Conservation (phyloP, 164 flowering plant genomes). For the Sedum album region DNA sequence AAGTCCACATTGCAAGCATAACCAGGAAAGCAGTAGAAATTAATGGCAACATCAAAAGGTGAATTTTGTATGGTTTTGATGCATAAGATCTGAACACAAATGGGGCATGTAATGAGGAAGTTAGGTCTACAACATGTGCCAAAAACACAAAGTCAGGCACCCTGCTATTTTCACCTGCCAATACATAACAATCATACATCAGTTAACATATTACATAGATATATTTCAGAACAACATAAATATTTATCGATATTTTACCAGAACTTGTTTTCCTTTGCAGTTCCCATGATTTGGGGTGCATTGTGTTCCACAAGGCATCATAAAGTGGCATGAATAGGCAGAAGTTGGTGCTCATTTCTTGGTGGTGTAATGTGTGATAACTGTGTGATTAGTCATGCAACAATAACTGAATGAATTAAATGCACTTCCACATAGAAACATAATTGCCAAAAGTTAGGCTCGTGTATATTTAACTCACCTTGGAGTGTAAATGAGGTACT, state of each 20-base stretch:
- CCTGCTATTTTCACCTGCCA: constrained; percentile 35
- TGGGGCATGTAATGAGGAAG: constrained; percentile 54
- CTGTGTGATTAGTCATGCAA: constrained; percentile 26
- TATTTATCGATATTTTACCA: constrained; percentile 15
- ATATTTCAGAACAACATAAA: constrained; percentile 1
- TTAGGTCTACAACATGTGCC: too few species aligned
- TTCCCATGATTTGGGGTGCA: constrained; percentile 65
- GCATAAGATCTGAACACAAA: constrained; percentile 46
- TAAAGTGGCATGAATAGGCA: too few species aligned
- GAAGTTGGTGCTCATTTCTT: too few species aligned
- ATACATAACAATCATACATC: neutral
- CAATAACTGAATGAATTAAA: neutral
- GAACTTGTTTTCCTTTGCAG: constrained; percentile 44
- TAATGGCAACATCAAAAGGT: constrained; percentile 37
- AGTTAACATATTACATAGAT: neutral
- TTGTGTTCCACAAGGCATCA: too few species aligned
- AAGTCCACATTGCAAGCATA: too few species aligned
- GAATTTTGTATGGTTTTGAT: too few species aligned
- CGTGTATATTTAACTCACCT: constrained; percentile 40
- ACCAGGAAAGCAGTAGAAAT: too few species aligned
- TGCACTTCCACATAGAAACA: neutral
- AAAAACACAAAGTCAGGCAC: constrained; percentile 85
- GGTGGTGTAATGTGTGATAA: constrained; percentile 78
- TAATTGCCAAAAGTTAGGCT: neutral
- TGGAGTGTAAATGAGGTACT: constrained; percentile 64